phyloP scores from a whole-genome alignment of 495 filamentous ascomycete species.

The Aspergillus indologenus region DNA sequence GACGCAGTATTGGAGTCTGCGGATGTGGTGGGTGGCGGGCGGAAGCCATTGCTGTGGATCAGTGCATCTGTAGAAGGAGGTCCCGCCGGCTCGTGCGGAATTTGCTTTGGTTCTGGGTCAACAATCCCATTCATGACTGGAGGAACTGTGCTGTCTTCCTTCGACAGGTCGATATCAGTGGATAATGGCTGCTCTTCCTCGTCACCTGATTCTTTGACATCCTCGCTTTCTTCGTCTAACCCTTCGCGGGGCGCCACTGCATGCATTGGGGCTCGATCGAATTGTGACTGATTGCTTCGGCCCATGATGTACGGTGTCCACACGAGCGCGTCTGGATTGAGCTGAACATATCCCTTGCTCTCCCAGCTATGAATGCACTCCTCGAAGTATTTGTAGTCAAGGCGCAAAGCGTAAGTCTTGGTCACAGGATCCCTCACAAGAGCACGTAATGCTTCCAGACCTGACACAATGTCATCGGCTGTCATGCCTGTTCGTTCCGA shows the following conservation, averaged over 20 bases:
- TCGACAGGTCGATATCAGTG: constrained; percentile 12
- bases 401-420: constrained; percentile 78
- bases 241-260: constrained; percentile 81
- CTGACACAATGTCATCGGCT: constrained; percentile 91
- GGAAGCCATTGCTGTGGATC: constrained; percentile 35
- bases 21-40: constrained; percentile 16
- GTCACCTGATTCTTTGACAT: constrained; percentile 30
- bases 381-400: constrained; percentile 77
- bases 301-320: constrained; percentile 99
- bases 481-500: constrained; percentile 94
- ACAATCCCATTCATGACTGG: constrained; percentile 25
- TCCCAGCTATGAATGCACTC: constrained; percentile 86
- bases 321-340: constrained; percentile 76
- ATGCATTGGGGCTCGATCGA: constrained; percentile 79
- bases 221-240: constrained; percentile 49
- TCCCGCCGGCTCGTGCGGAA: constrained; percentile 30
- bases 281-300: constrained; percentile 73
- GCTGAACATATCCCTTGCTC: constrained; percentile 76
- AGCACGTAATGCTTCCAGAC: constrained; percentile 81
- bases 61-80: constrained; percentile 38
- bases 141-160: constrained; percentile 17
- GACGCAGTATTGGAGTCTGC: constrained; percentile 12
- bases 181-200: constrained; percentile 32
- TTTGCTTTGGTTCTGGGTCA: constrained; percentile 7
- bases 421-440: constrained; percentile 88